Evolutionary conservation across 2,329 filamentous ascomycete genomes (phyloP), one percentile per base, ranked within the genome.

Genomic region (Botrytis byssoidea): DNA sequence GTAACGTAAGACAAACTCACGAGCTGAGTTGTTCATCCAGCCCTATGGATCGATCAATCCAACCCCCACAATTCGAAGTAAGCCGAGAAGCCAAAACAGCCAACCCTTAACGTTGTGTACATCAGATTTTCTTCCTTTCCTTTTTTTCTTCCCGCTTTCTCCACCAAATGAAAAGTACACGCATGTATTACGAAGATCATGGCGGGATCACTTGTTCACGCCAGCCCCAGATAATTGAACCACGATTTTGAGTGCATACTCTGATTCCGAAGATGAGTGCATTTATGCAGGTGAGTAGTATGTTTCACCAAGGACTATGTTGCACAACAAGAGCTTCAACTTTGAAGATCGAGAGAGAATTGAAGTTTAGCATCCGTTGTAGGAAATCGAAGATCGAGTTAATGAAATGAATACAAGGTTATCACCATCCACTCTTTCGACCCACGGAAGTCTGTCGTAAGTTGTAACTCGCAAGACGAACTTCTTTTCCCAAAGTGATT

Each of bases 201-300:
- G 65, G 65, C 46, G 46, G 46, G 25, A 67, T 67, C 65, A 67
- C 65, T 67, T 67, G 65, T 48, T 67, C 65, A 67, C 65, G 65
- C 65, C 65, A 55, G 46, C 22, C 32, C 64, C 64, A 67, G 32
- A 48, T 14, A 25, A 29, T 18, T 67, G 29, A 37, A 67, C 44
- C 44, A 67, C 32, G 40, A 55, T 51, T n/a, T 29, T 67, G 64
- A 67, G 64, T 22, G n/a, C 64, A 37, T 55, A 55, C n/a, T 40
- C 29, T 67, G 4, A 55, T 40, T 40, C 46, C 32, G 65, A 67
- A 37, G 37, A 29, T 55, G 46, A 48, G 46, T 29, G 65, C 65
- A 55, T 55, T 51, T 67, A 37, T 67, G 65, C 46, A 67, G 46
- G 46, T 55, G 46, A 40, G 32, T 67, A 40, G 32, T 67, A n/a